Evolutionary conservation across 176 grass and related monocot species (phyloP).

Genomic region (Echinochloa phyllopogon): DNA sequence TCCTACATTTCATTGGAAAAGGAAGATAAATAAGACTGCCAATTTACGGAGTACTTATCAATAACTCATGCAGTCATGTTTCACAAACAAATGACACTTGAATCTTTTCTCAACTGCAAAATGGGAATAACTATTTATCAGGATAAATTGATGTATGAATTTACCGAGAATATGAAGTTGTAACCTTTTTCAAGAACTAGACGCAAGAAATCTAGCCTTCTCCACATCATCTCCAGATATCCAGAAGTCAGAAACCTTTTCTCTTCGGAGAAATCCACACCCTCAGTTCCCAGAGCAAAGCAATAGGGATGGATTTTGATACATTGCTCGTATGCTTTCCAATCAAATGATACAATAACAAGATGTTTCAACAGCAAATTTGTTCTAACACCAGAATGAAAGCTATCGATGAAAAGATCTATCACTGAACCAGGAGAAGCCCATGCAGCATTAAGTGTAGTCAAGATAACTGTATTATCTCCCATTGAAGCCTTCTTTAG

Average conservation of each 20-base stretch:
- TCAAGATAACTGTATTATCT: slow-evolving; percentile 76
- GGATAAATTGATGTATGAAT: slow-evolving; percentile 31
- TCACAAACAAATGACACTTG: background rate
- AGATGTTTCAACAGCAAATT: slow-evolving; percentile 62
- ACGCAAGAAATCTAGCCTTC: slow-evolving; percentile 72
- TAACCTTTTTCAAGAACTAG: slow-evolving; percentile 73
- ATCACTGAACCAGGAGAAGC: slow-evolving; percentile 68
- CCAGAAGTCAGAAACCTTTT: slow-evolving; percentile 70
- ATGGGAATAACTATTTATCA: background rate
- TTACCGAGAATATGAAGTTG: slow-evolving; percentile 79
- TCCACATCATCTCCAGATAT: slow-evolving; percentile 88
- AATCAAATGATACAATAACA: slow-evolving; percentile 67
- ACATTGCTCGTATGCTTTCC: slow-evolving; percentile 65
- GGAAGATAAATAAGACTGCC: slow-evolving; percentile 12
- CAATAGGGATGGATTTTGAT: slow-evolving; percentile 62
- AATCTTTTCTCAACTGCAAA: slow-evolving; percentile 17
- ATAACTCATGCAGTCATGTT: background rate
- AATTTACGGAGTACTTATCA: slow-evolving; percentile 30
- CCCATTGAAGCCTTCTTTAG: slow-evolving; percentile 60
- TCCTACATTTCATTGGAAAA: slow-evolving; percentile 52
- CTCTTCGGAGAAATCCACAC: slow-evolving; percentile 71
- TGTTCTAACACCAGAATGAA: slow-evolving; percentile 52
- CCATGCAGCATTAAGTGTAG: slow-evolving; percentile 79
- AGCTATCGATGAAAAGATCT: slow-evolving; percentile 71
- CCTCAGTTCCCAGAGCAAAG: slow-evolving; percentile 65